These are phyloP conservation scores for Talaromyces amestolkiae DNA, from an alignment of 2,329 filamentous ascomycete species.

Conservation along the genomic window DNA sequence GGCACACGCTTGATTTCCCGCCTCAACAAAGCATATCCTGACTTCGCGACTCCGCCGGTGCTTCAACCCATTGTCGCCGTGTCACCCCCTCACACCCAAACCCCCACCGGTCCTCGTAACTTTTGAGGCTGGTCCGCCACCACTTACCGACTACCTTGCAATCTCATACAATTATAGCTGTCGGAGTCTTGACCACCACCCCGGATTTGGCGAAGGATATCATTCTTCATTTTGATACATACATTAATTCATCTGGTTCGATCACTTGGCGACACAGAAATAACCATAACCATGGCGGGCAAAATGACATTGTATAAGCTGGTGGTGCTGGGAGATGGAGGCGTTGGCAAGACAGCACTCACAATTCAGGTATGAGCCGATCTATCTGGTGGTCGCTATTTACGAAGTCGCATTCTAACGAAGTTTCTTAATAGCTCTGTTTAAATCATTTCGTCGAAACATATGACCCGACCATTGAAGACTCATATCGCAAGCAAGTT, in stretches of 20 bases:
- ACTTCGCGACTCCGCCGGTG: conserved; percentile 7
- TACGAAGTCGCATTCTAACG: neutral
- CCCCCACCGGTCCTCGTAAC: conserved; percentile 13
- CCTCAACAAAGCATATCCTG: neutral
- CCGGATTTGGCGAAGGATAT: neutral
- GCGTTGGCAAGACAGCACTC: conserved; percentile 89
- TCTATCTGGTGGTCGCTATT: conserved; percentile 4
- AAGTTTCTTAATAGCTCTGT: conserved; percentile 63
- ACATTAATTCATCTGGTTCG: neutral
- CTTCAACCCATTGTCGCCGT: conserved; percentile 7
- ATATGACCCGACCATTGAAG: conserved; percentile 67
- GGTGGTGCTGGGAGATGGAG: conserved; percentile 91
- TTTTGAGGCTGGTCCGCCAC: conserved; percentile 10
- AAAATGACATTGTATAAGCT: conserved; percentile 96
- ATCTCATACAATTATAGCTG: neutral
- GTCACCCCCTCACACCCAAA: conserved; percentile 11
- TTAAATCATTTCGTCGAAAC: conserved; percentile 98
- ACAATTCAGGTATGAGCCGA: conserved; percentile 66
- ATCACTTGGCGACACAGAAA: neutral
- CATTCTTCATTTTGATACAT: neutral
- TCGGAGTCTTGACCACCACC: neutral
- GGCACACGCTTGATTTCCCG: conserved; percentile 8
- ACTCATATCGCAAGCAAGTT: conserved; percentile 67
- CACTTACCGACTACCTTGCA: neutral
- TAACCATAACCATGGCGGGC: conserved; percentile 65